Base-by-base conservation (phyloP, 768 basidiomycete species). In the Tephrocybe sp. region DNA sequence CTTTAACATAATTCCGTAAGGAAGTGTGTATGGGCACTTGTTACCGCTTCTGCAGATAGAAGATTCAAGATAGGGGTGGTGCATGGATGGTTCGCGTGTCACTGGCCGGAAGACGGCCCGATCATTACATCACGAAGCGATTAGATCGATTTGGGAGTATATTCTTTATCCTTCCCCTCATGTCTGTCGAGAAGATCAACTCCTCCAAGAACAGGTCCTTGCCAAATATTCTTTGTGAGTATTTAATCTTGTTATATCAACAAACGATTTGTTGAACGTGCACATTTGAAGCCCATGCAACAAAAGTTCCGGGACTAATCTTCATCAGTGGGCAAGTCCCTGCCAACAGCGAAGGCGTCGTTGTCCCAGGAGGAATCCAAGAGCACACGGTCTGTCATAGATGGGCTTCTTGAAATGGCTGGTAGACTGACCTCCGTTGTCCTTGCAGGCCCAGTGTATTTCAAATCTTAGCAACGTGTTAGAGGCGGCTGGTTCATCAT, bases 261-360 rank as follows among this genome's bases (percentile, higher is more conserved):
- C n/a, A n/a, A n/a, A 13, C 16, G 18, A n/a, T 19, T 37, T 37
- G 18, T 7, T 34, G 22, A 13, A 39, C 16, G 35, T 2, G 0
- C 15, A 27, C 35, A 46, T 27, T 11, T 25, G 39, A 18, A 82
- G 80, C 80, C 11, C 80, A 81, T 67, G 79, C 77, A 13, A 77
- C 75, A 12, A 83, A 82, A 60, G 70, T 76, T 11, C 75, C 78
- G 1, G 81, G 82, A 5, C 61, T 84, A 40, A 76, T 83, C 52
- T 85, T 83, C 62, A 66, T 83, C 32, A 84, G 80, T 51, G 84
- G 82, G 4, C 81, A 83, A 61, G 77, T 74, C 5, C 83, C 83
- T 1, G 71, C 75, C 11, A 77, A 76, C 54, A 66, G 61, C 46
- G 62, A 71, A 32, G 80, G 78, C 13, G 69, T 71, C 13, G 55